Percentiles rank a stretch among this genome's conserved stretches.
These are phyloP conservation scores for Pythium brachiatum DNA, from an alignment of 352 stramenopile species.

Conservation along the genomic window DNA sequence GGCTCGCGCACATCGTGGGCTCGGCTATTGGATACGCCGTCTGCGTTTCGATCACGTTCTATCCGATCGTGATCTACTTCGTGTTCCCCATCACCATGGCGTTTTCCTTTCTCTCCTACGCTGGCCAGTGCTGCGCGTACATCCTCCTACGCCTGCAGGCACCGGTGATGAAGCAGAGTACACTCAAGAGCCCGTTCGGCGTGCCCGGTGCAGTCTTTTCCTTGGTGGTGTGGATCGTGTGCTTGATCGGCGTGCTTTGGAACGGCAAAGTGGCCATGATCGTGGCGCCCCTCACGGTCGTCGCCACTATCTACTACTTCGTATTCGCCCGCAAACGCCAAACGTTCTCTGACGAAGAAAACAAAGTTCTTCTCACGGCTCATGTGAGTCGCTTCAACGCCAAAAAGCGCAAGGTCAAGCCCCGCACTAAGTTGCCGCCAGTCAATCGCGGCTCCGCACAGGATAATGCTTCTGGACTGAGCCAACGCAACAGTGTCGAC, in stretches of 20 bases:
- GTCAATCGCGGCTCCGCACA: slow-evolving; percentile 7
- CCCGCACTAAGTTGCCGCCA: neutral
- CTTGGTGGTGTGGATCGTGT: slow-evolving; percentile 14
- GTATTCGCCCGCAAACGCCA: slow-evolving; percentile 17
- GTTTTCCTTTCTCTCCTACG: slow-evolving; percentile 23
- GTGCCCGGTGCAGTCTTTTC: slow-evolving; percentile 15
- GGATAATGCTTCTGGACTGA: slow-evolving; percentile 1
- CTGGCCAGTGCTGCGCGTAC: slow-evolving; percentile 24
- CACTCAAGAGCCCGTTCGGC: slow-evolving; percentile 23
- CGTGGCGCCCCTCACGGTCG: slow-evolving; percentile 2
- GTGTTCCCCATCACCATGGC: slow-evolving; percentile 14
- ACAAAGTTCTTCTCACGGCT: slow-evolving; percentile 23
- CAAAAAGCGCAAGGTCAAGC: slow-evolving; percentile 12
- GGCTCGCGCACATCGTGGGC: slow-evolving; percentile 6
- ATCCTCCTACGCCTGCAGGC: slow-evolving; percentile 11
- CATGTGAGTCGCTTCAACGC: slow-evolving; percentile 23
- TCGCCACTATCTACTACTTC: slow-evolving; percentile 20
- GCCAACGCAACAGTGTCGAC: slow-evolving; percentile 3
- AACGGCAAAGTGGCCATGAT: slow-evolving; percentile 8
- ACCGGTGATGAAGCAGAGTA: slow-evolving; percentile 13
- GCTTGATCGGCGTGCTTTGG: slow-evolving; percentile 8
- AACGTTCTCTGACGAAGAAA: slow-evolving; percentile 27
- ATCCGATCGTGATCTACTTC: slow-evolving; percentile 6
- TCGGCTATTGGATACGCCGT: slow-evolving; percentile 8
- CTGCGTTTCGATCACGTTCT: slow-evolving; percentile 1